These are phyloP conservation scores for Collybia sp. DNA, from an alignment of 768 basidiomycete species.

Conservation along the genomic window DNA sequence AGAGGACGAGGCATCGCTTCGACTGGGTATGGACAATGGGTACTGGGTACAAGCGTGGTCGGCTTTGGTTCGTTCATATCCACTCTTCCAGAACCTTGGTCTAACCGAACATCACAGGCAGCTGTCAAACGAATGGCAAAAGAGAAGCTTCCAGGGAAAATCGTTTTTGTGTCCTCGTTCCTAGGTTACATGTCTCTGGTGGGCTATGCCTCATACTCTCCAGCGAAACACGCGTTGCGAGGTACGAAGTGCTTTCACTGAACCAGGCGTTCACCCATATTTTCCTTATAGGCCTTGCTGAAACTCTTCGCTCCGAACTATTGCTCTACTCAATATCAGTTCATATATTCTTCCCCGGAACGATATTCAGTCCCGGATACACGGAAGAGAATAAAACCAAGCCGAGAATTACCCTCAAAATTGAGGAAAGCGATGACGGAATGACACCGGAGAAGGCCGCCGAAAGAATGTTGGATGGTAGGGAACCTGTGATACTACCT, in stretches of 20 bases:
- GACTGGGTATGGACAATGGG: constrained; percentile 35
- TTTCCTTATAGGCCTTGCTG: constrained; percentile 62
- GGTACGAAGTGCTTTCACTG: constrained; percentile 38
- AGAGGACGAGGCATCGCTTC: constrained; percentile 52
- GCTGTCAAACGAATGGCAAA: constrained; percentile 64
- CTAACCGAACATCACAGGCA: constrained; percentile 49
- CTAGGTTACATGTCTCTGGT: constrained; percentile 75
- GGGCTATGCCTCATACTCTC: constrained; percentile 78
- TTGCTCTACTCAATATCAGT: constrained; percentile 73
- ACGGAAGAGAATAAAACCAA: constrained; percentile 76
- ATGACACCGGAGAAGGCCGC: constrained; percentile 64
- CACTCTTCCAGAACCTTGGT: constrained; percentile 37
- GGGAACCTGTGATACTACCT: background rate
- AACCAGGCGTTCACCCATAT: background rate
- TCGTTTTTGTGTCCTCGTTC: constrained; percentile 74
- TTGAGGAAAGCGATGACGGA: constrained; percentile 72
- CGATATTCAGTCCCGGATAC: constrained; percentile 76
- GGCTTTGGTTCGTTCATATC: constrained; percentile 37
- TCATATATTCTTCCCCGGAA: constrained; percentile 81
- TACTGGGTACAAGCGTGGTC: constrained; percentile 56
- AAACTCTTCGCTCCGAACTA: constrained; percentile 80
- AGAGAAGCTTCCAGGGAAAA: constrained; percentile 53
- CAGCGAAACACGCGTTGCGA: constrained; percentile 82
- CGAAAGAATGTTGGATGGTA: constrained; percentile 52
- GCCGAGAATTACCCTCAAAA: constrained; percentile 67